Evolutionary conservation across 225 moss, liverwort and hornwort genomes (phyloP), one percentile per base, ranked within the genome.

Genomic region (Ulota crispa): DNA sequence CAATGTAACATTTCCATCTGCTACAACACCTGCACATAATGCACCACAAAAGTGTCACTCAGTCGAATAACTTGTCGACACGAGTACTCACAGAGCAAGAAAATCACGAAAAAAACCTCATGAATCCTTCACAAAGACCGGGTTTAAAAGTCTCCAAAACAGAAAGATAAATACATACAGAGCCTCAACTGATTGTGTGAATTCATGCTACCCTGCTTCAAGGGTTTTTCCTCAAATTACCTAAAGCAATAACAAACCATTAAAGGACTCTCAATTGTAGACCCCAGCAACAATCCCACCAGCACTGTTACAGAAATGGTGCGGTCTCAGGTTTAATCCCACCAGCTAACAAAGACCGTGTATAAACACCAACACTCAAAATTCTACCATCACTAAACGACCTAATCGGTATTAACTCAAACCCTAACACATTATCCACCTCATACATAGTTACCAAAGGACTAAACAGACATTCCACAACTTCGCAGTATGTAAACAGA

Each of bases 1-100:
- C 78, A 96, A 73, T 11, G 98, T 99, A 39, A 97, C 95, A 80
- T 97, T 97, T 42, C 95, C 97, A 93, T 95, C 97, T 54, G 91
- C 94, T 81, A 79, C 78, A 78, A 86, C 93, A 86, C 91, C 96
- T 96, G 96, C 45, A 84, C 47, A 54, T 66, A 67, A 53, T 32
- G 23, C 61, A 41, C 32, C 66, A 66, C 66, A 37, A 56, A 75
- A 79, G 77, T 10, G 47, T 47, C 59, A 24, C 14, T 66, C n/a
- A 60, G 45, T 24, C 24, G 12, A 30, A 26, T 31, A 30, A 73
- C 47, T 57, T 56, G 30, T 66, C 37, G 28, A 78, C 59, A 82
- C 9, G 21, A 61, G 27, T 9, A 83, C 43, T 28, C 65, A 69
- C 63, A 76, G 27, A 36, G 53, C 55, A 70, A 72, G 8, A 27